A percentile compares a stretch with the other conserved stretches of the same genome.
These are phyloP conservation scores for Cardiosporidium cionae DNA, from an alignment of 169 alveolate genomes.

Conservation along the genomic window DNA sequence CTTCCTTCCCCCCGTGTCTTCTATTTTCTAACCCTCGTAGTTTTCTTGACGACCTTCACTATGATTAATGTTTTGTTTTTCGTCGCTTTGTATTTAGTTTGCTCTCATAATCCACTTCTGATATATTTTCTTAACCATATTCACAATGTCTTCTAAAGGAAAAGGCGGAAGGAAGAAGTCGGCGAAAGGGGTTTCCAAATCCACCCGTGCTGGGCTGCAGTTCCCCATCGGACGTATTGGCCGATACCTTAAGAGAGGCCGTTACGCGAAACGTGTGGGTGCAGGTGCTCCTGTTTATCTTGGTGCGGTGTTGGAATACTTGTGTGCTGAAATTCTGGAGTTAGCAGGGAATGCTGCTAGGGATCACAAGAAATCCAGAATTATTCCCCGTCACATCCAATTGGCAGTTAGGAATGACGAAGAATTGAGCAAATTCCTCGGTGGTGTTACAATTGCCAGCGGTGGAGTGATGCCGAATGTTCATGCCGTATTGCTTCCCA, in stretches of 20 bases:
- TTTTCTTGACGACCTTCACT: too few species aligned
- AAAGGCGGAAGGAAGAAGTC: slow-evolving; percentile 70
- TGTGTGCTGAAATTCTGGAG: slow-evolving; percentile 96
- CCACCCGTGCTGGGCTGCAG: slow-evolving; percentile 97
- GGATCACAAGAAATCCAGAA: slow-evolving; percentile 94
- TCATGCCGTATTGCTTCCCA: slow-evolving; percentile 90
- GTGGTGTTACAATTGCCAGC: slow-evolving; percentile 92
- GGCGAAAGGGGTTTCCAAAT: slow-evolving; percentile 79
- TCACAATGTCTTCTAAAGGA: slow-evolving; percentile 46
- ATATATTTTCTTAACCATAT: not conserved
- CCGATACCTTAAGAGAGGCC: slow-evolving; percentile 90
- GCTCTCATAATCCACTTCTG: too few species aligned
- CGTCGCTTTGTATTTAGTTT: too few species aligned
- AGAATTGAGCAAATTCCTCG: slow-evolving; percentile 92
- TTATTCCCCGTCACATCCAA: slow-evolving; percentile 97
- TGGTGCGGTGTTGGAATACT: slow-evolving; percentile 96
- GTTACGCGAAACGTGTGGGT: slow-evolving; percentile 93
- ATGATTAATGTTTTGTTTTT: too few species aligned
- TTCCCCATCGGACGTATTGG: slow-evolving; percentile 99
- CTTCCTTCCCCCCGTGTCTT: too few species aligned
- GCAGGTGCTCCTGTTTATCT: slow-evolving; percentile 69
- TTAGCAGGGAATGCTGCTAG: slow-evolving; percentile 97
- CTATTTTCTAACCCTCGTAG: too few species aligned
- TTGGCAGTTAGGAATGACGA: slow-evolving; percentile 96
- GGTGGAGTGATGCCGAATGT: slow-evolving; percentile 98